These are phyloP conservation scores for Alternaria burnsii DNA, from an alignment of 2,329 filamentous ascomycete species.

Conservation along the genomic window DNA sequence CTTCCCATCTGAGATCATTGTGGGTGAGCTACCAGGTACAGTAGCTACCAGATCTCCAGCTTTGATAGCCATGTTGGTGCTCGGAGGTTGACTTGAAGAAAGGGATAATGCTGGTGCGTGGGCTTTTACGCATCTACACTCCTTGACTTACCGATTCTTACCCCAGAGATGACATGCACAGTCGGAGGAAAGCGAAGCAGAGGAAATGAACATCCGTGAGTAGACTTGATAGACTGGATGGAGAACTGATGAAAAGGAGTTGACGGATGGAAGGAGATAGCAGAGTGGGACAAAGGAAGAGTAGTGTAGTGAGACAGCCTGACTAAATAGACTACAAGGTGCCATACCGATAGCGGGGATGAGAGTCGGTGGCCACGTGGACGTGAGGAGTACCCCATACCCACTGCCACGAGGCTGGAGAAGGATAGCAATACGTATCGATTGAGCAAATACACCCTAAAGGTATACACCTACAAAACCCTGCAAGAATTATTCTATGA, in stretches of 20 bases:
- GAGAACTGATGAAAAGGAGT: neutral
- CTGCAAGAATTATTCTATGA: neutral
- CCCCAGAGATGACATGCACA: neutral
- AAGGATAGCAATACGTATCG: neutral
- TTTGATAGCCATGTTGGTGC: constrained; percentile 4
- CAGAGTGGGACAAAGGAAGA: neutral
- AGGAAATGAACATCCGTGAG: neutral
- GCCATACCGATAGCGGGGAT: neutral
- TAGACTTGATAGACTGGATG: neutral
- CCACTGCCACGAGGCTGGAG: neutral
- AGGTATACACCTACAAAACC: neutral
- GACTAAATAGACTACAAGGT: neutral
- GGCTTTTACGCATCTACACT: neutral
- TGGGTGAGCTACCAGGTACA: constrained; percentile 17
- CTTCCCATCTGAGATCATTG: constrained; percentile 38
- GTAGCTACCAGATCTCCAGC: constrained; percentile 4
- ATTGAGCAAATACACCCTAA: neutral
- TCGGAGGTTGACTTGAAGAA: neutral
- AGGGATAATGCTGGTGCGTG: neutral
- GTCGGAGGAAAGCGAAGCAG: neutral
- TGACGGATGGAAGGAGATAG: neutral
- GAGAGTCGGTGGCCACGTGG: neutral
- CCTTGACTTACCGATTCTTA: neutral
- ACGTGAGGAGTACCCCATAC: neutral
- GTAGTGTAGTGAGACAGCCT: neutral